Evolutionary conservation across 192 early-diverging fungal genomes (phyloP).

Genomic region (Cladochytrium replicatum): DNA sequence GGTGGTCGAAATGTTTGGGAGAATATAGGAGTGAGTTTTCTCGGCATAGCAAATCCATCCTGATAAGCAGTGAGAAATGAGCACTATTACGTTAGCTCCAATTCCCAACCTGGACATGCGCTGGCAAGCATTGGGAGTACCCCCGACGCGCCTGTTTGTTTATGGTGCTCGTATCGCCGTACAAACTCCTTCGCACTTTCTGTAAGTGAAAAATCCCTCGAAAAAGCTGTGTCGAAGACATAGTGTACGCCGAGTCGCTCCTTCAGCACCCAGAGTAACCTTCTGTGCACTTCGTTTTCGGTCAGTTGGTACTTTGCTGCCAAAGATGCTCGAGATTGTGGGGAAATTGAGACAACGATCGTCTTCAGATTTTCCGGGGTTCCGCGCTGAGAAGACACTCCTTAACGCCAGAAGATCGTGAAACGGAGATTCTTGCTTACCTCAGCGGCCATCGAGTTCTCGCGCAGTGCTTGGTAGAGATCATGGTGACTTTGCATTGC

Average conservation of each 20-base stretch:
- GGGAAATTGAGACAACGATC: constrained; percentile 81
- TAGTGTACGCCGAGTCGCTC: constrained; percentile 63
- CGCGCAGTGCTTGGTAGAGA: constrained; percentile 54
- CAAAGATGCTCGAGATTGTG: constrained; percentile 83
- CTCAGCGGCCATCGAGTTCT: constrained; percentile 38
- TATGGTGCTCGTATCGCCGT: constrained; percentile 46
- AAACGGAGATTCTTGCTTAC: not conserved
- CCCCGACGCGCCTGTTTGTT: constrained; percentile 17
- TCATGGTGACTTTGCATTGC: constrained; percentile 89
- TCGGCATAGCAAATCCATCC: constrained; percentile 99
- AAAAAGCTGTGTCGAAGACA: constrained; percentile 83
- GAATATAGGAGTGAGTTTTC: constrained; percentile 85
- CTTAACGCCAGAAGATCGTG: not conserved
- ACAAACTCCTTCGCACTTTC: constrained; percentile 88
- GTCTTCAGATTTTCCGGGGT: constrained; percentile 19
- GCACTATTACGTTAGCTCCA: not conserved
- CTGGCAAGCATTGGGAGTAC: constrained; percentile 41
- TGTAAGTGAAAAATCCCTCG: constrained; percentile 75
- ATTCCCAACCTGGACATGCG: constrained; percentile 39
- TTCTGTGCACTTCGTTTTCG: constrained; percentile 54
- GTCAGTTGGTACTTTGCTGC: constrained; percentile 73
- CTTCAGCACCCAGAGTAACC: constrained; percentile 68
- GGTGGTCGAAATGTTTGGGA: constrained; percentile 79
- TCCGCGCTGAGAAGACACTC: constrained; percentile 2
- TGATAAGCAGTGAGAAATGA: constrained; percentile 14